Percentiles rank a stretch among this genome's conserved stretches.
phyloP scores from a whole-genome alignment of 495 filamentous ascomycete species.

The Penicillium ucsense region DNA sequence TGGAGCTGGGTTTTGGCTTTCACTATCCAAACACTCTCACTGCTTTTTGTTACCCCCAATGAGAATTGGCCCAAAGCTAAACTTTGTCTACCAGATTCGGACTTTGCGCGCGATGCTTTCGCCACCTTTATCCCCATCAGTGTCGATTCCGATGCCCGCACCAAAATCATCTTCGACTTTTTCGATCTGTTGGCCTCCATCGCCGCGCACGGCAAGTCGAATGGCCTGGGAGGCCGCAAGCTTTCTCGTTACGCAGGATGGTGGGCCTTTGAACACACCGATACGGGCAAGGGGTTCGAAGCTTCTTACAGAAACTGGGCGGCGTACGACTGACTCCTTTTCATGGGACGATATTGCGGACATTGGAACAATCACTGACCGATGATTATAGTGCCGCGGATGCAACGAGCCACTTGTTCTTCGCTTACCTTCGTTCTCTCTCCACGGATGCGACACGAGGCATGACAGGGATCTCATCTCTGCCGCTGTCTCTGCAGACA shows the following conservation, averaged over 20 bases:
- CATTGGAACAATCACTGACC: constrained; percentile 12
- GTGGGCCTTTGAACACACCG: constrained; percentile 94
- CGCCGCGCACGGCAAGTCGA: constrained; percentile 77
- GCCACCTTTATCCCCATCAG: constrained; percentile 93
- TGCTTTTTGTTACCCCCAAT: too few species aligned
- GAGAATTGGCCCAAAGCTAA: background rate
- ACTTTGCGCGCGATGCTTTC: constrained; percentile 86
- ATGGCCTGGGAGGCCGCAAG: constrained; percentile 89
- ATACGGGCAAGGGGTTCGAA: constrained; percentile 83
- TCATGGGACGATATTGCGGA: background rate
- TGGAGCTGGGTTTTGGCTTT: too few species aligned
- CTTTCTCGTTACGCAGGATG: constrained; percentile 91
- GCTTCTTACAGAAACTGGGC: constrained; percentile 86
- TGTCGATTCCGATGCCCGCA: constrained; percentile 77
- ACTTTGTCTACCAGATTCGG: constrained; percentile 55
- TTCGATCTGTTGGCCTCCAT: constrained; percentile 86
- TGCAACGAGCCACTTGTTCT: constrained; percentile 93
- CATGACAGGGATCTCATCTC: constrained; percentile 63
- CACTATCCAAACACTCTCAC: too few species aligned
- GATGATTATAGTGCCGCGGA: constrained; percentile 63
- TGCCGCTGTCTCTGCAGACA: constrained; percentile 85
- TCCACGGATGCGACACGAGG: constrained; percentile 65
- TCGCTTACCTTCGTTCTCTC: constrained; percentile 87
- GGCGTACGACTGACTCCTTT: constrained; percentile 28
- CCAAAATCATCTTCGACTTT: constrained; percentile 88